phyloP scores from a whole-genome alignment of 345 rosid species.

The Aegle marmelos region DNA sequence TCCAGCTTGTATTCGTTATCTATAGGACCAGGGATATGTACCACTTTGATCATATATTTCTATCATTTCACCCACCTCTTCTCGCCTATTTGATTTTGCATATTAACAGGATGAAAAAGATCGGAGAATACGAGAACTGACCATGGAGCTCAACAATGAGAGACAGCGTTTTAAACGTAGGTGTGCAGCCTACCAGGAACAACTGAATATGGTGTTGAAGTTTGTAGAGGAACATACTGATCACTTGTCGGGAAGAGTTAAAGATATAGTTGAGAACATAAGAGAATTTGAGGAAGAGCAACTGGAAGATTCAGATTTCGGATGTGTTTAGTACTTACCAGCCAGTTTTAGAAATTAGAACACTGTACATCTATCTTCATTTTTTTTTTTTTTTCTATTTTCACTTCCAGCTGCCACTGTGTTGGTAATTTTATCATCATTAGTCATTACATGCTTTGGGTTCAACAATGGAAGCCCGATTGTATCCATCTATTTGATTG shows the following conservation, averaged over 20 bases:
- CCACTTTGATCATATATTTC: background rate
- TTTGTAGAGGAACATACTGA: slow-evolving; percentile 44
- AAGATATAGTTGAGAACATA: slow-evolving; percentile 35
- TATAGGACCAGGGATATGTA: background rate
- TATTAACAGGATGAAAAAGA: slow-evolving; percentile 45
- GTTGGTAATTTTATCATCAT: background rate
- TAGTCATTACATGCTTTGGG: background rate
- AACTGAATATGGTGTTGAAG: slow-evolving; percentile 26
- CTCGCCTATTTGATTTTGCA: background rate
- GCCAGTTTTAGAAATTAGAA: slow-evolving; percentile 3
- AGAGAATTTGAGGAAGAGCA: slow-evolving; percentile 38
- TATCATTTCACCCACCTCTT: background rate
- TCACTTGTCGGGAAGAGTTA: slow-evolving; percentile 38
- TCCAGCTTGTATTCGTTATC: background rate
- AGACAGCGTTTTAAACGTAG: slow-evolving; percentile 37
- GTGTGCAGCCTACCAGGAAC: slow-evolving; percentile 42
- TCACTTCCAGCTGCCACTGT: background rate
- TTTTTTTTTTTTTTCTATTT: background rate
- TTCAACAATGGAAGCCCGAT: background rate
- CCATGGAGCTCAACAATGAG: slow-evolving; percentile 44
- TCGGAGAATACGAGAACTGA: slow-evolving; percentile 41
- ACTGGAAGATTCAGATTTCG: slow-evolving; percentile 25
- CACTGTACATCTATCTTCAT: slow-evolving; percentile 10
- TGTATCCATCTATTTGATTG: slow-evolving; percentile 1
- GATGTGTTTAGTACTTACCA: slow-evolving; percentile 10